Conservation (phyloP, 768 basidiomycete species). For the Lyophyllum semitale region DNA sequence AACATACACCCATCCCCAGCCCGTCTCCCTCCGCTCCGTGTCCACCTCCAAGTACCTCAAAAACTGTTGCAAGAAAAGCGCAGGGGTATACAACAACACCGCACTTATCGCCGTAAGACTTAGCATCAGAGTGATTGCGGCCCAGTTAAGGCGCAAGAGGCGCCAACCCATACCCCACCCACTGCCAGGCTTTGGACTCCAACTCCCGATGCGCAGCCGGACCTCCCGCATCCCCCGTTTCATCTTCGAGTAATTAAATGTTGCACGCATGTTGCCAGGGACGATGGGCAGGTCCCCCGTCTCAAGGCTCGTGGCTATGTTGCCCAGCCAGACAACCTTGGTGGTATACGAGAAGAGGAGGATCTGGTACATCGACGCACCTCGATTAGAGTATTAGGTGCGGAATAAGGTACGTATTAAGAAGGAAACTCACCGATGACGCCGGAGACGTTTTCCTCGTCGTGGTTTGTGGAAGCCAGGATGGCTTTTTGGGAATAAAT, state of each 20-base stretch:
- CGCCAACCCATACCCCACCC: no score
- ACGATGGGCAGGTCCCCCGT: conserved; percentile 88
- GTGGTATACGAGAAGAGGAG: conserved; percentile 89
- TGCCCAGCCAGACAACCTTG: conserved; percentile 83
- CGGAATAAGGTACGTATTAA: not conserved
- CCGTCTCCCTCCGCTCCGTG: no score
- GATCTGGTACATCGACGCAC: conserved; percentile 57
- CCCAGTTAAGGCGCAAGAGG: no score
- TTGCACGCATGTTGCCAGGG: conserved; percentile 68
- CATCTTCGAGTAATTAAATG: conserved; percentile 64
- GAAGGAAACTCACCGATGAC: conserved; percentile 41
- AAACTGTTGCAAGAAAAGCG: conserved; percentile 61
- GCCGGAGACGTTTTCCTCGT: conserved; percentile 75
- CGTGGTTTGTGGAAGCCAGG: conserved; percentile 54
- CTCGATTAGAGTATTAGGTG: conserved; percentile 26
- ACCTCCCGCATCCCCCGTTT: conserved; percentile 52
- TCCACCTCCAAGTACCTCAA: conserved; percentile 69
- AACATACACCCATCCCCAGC: no score
- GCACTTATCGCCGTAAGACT: conserved; percentile 59
- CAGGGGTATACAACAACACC: conserved; percentile 61
- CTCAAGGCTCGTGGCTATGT: conserved; percentile 71
- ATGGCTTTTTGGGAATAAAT: conserved; percentile 79
- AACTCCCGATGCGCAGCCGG: conserved; percentile 52
- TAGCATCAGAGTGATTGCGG: conserved; percentile 42
- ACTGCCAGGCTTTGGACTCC: no score